Conservation (phyloP, 495 filamentous ascomycete species). For the Terfezia boudieri region DNA sequence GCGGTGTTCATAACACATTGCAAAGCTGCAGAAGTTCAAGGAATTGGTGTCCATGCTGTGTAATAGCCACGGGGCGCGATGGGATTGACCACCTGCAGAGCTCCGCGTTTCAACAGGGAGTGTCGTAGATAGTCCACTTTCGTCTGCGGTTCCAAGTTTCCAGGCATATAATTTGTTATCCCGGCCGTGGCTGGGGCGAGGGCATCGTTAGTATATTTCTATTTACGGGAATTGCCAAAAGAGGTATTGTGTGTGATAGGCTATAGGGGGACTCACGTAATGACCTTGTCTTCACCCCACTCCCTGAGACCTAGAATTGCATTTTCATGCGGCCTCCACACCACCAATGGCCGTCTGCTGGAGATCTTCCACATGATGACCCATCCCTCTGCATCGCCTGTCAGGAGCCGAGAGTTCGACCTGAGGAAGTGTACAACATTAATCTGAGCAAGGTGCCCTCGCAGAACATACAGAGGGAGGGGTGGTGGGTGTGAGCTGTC, state of each 20-base stretch:
- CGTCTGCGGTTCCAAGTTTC: slow-evolving; percentile 44
- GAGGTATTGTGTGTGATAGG: not conserved
- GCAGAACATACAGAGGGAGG: slow-evolving; percentile 64
- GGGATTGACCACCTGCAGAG: slow-evolving; percentile 10
- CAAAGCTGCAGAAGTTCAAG: slow-evolving; percentile 87
- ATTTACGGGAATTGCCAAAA: not conserved
- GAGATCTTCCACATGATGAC: slow-evolving; percentile 66
- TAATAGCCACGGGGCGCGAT: slow-evolving; percentile 55
- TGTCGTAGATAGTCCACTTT: slow-evolving; percentile 37
- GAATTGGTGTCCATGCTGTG: slow-evolving; percentile 72
- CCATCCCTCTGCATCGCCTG: slow-evolving; percentile 80
- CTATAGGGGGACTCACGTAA: slow-evolving; percentile 42
- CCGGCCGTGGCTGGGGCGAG: slow-evolving; percentile 48
- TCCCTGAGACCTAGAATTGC: slow-evolving; percentile 50
- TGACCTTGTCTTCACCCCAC: slow-evolving; percentile 39
- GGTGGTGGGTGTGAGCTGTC: slow-evolving; percentile 25
- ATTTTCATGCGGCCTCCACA: slow-evolving; percentile 71
- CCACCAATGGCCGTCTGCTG: slow-evolving; percentile 57
- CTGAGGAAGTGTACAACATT: slow-evolving; percentile 55
- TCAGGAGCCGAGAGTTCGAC: slow-evolving; percentile 51
- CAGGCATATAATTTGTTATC: slow-evolving; percentile 76
- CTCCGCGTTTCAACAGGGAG: slow-evolving; percentile 43
- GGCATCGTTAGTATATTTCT: not conserved
- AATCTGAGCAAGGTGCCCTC: slow-evolving; percentile 64
- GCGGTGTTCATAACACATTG: slow-evolving; percentile 22